Evolutionary conservation across 1,284 basidiomycete species (phyloP).

Genomic region (Trametes pubescens): DNA sequence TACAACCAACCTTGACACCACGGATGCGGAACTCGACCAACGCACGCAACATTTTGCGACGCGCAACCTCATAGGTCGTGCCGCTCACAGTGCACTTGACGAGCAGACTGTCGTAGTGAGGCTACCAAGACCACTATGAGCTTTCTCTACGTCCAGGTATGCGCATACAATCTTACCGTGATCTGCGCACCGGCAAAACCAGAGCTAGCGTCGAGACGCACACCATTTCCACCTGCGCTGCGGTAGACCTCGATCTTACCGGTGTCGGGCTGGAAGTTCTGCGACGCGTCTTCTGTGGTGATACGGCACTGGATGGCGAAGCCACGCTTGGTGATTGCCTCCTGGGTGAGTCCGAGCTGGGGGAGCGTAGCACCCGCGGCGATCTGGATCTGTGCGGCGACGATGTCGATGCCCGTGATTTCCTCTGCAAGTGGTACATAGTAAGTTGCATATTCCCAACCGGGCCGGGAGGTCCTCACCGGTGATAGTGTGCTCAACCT

Average conservation of each 20-base stretch:
- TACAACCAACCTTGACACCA: constrained; percentile 83
- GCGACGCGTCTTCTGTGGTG: constrained; percentile 96
- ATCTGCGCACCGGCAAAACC: constrained; percentile 99
- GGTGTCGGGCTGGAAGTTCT: constrained; percentile 96
- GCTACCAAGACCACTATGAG: constrained; percentile 53
- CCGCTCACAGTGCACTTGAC: constrained; percentile 98
- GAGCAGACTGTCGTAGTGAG: constrained; percentile 97
- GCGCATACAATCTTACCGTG: constrained; percentile 65
- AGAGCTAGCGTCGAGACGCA: constrained; percentile 96
- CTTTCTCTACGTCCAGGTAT: background rate
- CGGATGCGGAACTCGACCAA: constrained; percentile 99
- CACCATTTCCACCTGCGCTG: constrained; percentile 98
- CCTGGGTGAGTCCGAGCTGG: constrained; percentile 97
- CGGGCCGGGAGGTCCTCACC: constrained; percentile 54
- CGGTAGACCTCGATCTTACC: constrained; percentile 99
- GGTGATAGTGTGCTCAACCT: constrained; percentile 98
- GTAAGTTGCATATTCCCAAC: background rate
- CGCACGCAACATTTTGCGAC: constrained; percentile 98
- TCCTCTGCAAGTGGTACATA: constrained; percentile 69
- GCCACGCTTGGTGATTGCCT: constrained; percentile 94
- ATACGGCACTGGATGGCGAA: constrained; percentile 99
- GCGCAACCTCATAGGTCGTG: constrained; percentile 97
- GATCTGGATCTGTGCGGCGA: constrained; percentile 98
- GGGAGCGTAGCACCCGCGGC: constrained; percentile 96
- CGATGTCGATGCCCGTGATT: constrained; percentile 98